Percentiles rank a stretch among this genome's conserved stretches.
Conservation (phyloP, 306 rosid species). For the Arachis hypogaea region DNA sequence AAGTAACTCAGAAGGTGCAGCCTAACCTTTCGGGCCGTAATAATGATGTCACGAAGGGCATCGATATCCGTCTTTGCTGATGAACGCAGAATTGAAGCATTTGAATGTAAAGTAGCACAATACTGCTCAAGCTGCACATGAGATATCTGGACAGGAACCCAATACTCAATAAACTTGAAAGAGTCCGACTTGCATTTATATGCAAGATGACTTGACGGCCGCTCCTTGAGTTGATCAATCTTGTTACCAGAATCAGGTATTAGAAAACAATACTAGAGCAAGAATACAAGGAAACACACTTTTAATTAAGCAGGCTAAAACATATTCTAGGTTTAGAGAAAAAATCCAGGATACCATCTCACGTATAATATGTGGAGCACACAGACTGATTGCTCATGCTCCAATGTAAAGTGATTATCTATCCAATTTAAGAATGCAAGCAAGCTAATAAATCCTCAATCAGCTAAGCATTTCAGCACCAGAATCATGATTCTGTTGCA, state of each 20-base stretch:
- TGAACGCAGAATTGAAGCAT: conserved; percentile 62
- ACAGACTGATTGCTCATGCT: not conserved
- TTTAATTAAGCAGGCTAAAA: not conserved
- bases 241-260: conserved; percentile 44
- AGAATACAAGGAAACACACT: not conserved
- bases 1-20: conserved; percentile 40
- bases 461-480: not conserved
- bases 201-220: conserved; percentile 55
- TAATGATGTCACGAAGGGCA: conserved; percentile 63
- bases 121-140: conserved; percentile 89
- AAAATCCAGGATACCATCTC: conserved; percentile 8
- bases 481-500: not conserved
- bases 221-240: conserved; percentile 61
- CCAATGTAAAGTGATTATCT: conserved; percentile 13
- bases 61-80: conserved; percentile 56
- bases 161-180: conserved; percentile 76
- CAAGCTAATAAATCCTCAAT: conserved; percentile 9
- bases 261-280: conserved; percentile 18
- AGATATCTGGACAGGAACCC: conserved; percentile 85
- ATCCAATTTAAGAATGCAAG: not conserved
- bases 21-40: conserved; percentile 69
- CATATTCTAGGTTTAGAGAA: conserved; percentile 7
- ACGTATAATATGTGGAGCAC: conserved; percentile 6
- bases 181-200: conserved; percentile 54
- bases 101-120: conserved; percentile 71